A percentile compares a stretch with the other conserved stretches of the same genome.
These are phyloP conservation scores for Geosmithia morbida DNA, from an alignment of 2,329 filamentous ascomycete species.

Conservation along the genomic window DNA sequence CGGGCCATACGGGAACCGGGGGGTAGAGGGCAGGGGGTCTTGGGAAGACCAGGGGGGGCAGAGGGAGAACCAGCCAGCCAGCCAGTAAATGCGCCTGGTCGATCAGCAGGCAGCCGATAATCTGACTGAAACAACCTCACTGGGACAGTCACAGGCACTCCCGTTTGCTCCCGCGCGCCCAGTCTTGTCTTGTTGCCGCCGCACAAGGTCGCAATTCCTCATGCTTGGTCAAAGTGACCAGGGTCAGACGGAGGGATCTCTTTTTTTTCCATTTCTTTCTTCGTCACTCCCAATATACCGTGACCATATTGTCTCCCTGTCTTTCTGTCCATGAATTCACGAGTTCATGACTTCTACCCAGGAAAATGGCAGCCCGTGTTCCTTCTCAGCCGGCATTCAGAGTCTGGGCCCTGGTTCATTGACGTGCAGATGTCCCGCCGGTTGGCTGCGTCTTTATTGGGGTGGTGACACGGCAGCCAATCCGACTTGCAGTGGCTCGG, in stretches of 20 bases:
- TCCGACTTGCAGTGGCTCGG: slow-evolving; percentile 1
- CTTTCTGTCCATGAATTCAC: too few relatives aligned
- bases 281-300: background rate
- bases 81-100: background rate
- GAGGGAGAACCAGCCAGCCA: too few relatives aligned
- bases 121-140: background rate
- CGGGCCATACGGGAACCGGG: background rate
- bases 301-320: background rate
- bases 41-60: too few relatives aligned
- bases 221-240: background rate
- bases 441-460: background rate
- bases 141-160: background rate
- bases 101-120: background rate
- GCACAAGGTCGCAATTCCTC: background rate
- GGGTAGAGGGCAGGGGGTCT: background rate
- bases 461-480: slow-evolving; percentile 1
- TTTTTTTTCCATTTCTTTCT: background rate
- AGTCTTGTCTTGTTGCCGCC: background rate
- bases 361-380: background rate
- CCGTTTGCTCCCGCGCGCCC: background rate
- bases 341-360: background rate
- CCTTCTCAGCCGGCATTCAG: background rate
- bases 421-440: slow-evolving; percentile 2
- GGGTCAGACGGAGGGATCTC: background rate
- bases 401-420: background rate